These are phyloP conservation scores for Logfia minima DNA, from an alignment of 129 eudicot species.

Conservation along the genomic window DNA sequence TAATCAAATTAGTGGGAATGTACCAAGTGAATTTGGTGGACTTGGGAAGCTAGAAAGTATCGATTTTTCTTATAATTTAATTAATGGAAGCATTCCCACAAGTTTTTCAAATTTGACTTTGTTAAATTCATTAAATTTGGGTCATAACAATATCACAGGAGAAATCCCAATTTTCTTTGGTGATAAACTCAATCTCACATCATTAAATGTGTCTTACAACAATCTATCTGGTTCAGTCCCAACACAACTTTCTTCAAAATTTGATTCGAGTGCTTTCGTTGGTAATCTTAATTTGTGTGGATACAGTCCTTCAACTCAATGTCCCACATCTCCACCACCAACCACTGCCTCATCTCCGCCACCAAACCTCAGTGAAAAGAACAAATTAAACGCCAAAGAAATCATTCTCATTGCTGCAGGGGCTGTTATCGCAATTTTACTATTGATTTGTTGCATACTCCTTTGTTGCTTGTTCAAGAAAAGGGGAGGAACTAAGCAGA, in stretches of 20 bases:
- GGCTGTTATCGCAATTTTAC: slow-evolving; percentile 50
- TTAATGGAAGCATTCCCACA: slow-evolving; percentile 61
- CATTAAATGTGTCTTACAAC: slow-evolving; percentile 80
- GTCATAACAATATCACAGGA: slow-evolving; percentile 56
- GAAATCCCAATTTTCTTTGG: slow-evolving; percentile 62
- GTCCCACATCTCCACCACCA: slow-evolving; percentile 56
- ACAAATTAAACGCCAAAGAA: slow-evolving; percentile 54
- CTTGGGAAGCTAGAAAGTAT: slow-evolving; percentile 49
- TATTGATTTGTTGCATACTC: slow-evolving; percentile 60
- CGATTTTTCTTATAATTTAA: slow-evolving; percentile 54
- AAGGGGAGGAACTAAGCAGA: slow-evolving; percentile 35
- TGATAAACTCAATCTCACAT: slow-evolving; percentile 52
- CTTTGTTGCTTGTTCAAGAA: slow-evolving; percentile 56
- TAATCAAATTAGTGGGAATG: slow-evolving; percentile 45
- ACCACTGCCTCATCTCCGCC: slow-evolving; percentile 25
- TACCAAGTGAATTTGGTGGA: slow-evolving; percentile 48
- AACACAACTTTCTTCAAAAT: slow-evolving; percentile 46
- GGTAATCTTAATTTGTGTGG: slow-evolving; percentile 86
- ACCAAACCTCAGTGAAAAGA: slow-evolving; percentile 13
- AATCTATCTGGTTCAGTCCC: slow-evolving; percentile 81
- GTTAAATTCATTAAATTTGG: slow-evolving; percentile 36
- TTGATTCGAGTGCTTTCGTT: slow-evolving; percentile 60
- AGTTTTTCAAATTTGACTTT: slow-evolving; percentile 45
- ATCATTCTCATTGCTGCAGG: slow-evolving; percentile 86
- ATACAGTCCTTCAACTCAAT: slow-evolving; percentile 53